phyloP scores from a whole-genome alignment of 176 grass and related monocot genomes.

The Zizania latifolia region DNA sequence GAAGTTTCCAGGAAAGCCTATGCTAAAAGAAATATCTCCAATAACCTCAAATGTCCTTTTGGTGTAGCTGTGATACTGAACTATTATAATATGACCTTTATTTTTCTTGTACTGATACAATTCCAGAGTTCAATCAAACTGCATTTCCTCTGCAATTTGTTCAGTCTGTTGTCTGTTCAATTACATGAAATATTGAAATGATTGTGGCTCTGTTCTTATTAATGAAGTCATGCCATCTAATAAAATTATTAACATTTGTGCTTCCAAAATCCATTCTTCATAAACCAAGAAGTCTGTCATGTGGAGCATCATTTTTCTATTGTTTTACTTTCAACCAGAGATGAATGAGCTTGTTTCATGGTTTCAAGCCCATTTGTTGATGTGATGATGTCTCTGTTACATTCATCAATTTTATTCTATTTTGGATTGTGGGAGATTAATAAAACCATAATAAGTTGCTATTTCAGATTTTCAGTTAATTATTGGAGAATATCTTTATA shows the following conservation, averaged over 20 bases:
- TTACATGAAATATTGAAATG: neutral
- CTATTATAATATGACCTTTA: neutral
- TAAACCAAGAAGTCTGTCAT: constrained; percentile 6
- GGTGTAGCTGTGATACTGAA: neutral
- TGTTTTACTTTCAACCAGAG: neutral
- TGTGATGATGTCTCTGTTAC: neutral
- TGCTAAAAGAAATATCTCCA: neutral
- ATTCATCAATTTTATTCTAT: constrained; percentile 14
- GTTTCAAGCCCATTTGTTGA: neutral
- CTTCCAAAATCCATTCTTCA: neutral
- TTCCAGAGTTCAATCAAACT: neutral
- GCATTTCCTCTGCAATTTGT: neutral
- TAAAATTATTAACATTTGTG: neutral
- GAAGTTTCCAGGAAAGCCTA: neutral
- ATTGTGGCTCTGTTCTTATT: neutral
- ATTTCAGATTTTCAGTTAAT: constrained; percentile 25
- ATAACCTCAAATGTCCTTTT: neutral
- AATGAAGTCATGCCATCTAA: neutral
- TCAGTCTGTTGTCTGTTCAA: neutral
- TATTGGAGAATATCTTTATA: constrained; percentile 7
- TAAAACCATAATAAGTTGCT: constrained; percentile 13
- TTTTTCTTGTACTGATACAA: neutral
- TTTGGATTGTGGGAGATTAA: constrained; percentile 18
- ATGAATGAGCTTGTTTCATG: neutral
- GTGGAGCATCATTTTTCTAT: neutral